These are phyloP conservation scores for Syzygium oleosum DNA, from an alignment of 345 rosid species.

Conservation along the genomic window DNA sequence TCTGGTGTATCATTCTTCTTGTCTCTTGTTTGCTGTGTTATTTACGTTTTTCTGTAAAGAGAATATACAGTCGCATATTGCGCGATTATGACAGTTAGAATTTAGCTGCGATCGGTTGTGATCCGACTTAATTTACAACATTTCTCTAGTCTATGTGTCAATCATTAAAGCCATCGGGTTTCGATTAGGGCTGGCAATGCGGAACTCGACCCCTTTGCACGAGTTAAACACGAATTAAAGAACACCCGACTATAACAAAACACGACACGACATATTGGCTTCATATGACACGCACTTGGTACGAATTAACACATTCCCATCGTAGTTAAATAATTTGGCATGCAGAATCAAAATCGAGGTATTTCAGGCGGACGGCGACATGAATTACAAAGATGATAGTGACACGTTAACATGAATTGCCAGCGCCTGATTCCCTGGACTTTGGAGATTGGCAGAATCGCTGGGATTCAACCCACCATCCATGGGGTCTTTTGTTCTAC, in stretches of 20 bases:
- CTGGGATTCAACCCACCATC: neutral
- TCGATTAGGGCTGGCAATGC: fast-evolving
- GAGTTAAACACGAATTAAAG: neutral
- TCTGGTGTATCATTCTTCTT: neutral
- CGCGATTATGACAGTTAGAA: too few relatives aligned
- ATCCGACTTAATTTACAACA: too few relatives aligned
- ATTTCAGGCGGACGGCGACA: neutral
- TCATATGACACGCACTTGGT: neutral
- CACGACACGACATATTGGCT: fast-evolving
- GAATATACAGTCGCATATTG: too few relatives aligned
- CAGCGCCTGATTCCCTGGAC: neutral
- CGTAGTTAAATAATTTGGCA: neutral
- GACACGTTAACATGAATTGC: neutral
- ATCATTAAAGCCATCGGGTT: fast-evolving
- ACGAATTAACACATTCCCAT: neutral
- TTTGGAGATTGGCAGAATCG: neutral
- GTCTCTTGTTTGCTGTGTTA: neutral
- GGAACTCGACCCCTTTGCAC: too few relatives aligned
- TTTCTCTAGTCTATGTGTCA: neutral
- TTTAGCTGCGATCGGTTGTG: too few relatives aligned
- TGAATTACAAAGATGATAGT: neutral
- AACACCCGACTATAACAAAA: too few relatives aligned
- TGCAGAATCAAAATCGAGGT: neutral
- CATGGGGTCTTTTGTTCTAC: neutral
- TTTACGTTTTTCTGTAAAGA: neutral